Base-by-base conservation (phyloP, 441 rosid genomes). In the Pelargonium citronellum region DNA sequence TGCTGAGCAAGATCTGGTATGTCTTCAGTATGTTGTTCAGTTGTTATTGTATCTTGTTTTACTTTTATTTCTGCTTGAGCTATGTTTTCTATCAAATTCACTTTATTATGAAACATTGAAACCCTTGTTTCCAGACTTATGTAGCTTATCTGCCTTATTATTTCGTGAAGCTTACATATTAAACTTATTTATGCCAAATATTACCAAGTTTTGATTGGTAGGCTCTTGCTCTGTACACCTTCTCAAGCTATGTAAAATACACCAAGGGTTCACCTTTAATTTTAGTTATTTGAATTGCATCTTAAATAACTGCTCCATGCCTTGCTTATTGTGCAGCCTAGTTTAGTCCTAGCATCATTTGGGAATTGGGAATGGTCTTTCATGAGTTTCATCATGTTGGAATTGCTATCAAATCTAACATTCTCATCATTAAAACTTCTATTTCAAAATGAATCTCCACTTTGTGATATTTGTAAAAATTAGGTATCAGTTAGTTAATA, bases 1-100 rank as follows among this genome's bases (percentile, higher is more conserved):
- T 61, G 76, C 78, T 27, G 81, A 66, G 70, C 61, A 65, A 41
- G 77, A 74, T 55, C 65, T 66, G 76, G 82, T 78, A 74, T 34
- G 81, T 70, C 49, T 22, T 39, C 0, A 34, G 11, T 60, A 15
- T 55, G 22, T 15, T 55, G 22, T 55, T 5, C 6, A n/a, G 19
- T 51, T 51, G 19, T 47, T 1, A 37, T 37, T 37, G 41, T 3
- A 19, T n/a, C 24, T 57, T 17, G 13, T 57, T 57, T 57, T 17
- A 15, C 55, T 57, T 57, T 6, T 15, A 57, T 60, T 13, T 51
- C 58, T 51, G 58, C 19, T 15, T 51, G 16, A 51, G 58, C 58
- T 51, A 13, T 13, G 17, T 51, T 51, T n/a, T 51, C 58, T 5
- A 51, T 51, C 16, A 51, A 51, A 51, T 51, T 5, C 19, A 51